Evolutionary conservation across 169 alveolate species (phyloP).

Genomic region (Eimeria falciformis): DNA sequence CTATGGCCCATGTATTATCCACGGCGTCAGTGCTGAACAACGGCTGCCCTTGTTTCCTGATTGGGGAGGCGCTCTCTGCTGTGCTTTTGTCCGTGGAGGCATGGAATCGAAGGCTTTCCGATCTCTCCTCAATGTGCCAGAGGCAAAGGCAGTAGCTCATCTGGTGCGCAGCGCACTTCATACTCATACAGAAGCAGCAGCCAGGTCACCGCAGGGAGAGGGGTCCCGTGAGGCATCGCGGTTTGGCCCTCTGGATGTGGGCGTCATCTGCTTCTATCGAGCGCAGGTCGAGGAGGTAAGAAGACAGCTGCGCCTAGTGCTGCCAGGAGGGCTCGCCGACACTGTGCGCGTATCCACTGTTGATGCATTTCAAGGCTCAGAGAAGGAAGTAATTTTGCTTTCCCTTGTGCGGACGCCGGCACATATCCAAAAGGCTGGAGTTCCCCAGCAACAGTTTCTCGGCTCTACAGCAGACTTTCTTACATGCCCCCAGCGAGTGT

Average conservation of each 20-base stretch:
- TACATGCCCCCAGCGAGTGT: slow-evolving; percentile 67
- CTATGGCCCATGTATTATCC: slow-evolving; percentile 62
- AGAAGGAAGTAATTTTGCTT: slow-evolving; percentile 72
- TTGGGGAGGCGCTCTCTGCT: slow-evolving; percentile 63
- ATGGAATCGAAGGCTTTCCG: slow-evolving; percentile 32
- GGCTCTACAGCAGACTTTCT: slow-evolving; percentile 28
- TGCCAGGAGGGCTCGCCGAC: slow-evolving; percentile 28
- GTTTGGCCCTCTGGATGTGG: slow-evolving; percentile 59
- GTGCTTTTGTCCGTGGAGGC: slow-evolving; percentile 24
- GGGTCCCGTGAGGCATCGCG: not conserved
- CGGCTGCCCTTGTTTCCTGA: slow-evolving; percentile 52
- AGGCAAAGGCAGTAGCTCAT: slow-evolving; percentile 35
- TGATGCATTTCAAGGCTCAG: slow-evolving; percentile 80
- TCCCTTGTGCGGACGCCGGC: slow-evolving; percentile 74
- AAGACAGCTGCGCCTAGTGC: not conserved
- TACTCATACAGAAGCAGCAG: not conserved
- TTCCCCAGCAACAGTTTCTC: not conserved
- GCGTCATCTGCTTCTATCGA: slow-evolving; percentile 70
- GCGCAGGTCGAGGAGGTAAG: slow-evolving; percentile 64
- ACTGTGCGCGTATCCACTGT: slow-evolving; percentile 73
- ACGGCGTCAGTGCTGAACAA: slow-evolving; percentile 68
- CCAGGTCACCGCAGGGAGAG: not conserved
- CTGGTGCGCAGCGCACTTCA: slow-evolving; percentile 35
- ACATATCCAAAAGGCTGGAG: not conserved
- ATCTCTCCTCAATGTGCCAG: slow-evolving; percentile 29